phyloP scores from a whole-genome alignment of 768 basidiomycete species.

The Hygrophorus russula region DNA sequence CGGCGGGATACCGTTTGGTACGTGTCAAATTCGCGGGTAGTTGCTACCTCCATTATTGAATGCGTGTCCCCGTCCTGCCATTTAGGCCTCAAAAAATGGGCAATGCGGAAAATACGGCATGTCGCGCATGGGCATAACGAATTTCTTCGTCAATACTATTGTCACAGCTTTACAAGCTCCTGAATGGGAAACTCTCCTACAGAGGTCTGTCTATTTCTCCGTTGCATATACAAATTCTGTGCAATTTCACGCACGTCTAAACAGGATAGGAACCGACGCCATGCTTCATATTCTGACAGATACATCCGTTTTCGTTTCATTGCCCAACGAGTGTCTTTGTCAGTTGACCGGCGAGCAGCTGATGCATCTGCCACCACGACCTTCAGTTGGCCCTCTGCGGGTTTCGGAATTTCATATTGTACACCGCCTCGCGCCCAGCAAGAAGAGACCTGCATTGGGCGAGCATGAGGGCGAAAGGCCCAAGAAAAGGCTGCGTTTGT shows the following conservation, averaged over 20 bases:
- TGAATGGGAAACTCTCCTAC: conserved; percentile 57
- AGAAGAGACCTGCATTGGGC: neutral
- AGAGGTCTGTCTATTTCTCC: conserved; percentile 37
- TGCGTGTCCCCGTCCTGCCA: too few relatives aligned
- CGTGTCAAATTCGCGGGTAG: conserved; percentile 9
- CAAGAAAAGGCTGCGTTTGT: conserved; percentile 4
- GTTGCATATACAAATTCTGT: neutral
- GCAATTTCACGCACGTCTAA: neutral
- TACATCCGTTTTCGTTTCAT: conserved; percentile 60
- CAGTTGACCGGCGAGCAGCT: conserved; percentile 74
- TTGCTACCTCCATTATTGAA: neutral
- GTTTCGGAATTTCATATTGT: neutral
- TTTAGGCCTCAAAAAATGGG: conserved; percentile 14
- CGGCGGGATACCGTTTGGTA: conserved; percentile 54
- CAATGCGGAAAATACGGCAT: conserved; percentile 27
- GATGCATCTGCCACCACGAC: conserved; percentile 23
- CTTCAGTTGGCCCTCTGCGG: conserved; percentile 4
- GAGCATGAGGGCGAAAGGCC: conserved; percentile 3
- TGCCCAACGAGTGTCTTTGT: conserved; percentile 78
- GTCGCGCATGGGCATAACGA: conserved; percentile 33
- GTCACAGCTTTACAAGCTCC: conserved; percentile 51
- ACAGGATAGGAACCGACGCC: conserved; percentile 67
- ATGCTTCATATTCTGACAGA: conserved; percentile 72
- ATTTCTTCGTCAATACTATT: conserved; percentile 65
- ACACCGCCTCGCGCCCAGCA: neutral